phyloP scores from a whole-genome alignment of 306 rosid species.

The Glycyrrhiza uralensis region DNA sequence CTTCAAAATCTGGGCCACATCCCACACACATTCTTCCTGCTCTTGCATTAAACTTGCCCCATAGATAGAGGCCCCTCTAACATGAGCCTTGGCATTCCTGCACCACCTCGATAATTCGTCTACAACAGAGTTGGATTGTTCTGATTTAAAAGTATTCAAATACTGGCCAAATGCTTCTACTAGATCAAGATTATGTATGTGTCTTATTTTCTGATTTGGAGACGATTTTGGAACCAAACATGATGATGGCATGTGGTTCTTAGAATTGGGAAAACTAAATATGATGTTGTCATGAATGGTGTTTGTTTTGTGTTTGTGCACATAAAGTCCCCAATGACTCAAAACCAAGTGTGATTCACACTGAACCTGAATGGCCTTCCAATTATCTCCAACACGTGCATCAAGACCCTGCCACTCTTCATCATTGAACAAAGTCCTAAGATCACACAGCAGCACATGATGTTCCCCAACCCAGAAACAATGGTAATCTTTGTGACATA shows the following conservation, averaged over 20 bases:
- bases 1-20: not conserved
- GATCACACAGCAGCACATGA: not conserved
- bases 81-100: not conserved
- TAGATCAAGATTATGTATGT: not conserved
- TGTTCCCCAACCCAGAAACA: not conserved
- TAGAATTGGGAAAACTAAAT: not conserved
- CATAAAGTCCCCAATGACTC: not conserved
- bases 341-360: not conserved
- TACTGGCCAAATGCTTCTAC: not conserved
- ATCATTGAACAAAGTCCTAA: not conserved
- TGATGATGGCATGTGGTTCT: not conserved
- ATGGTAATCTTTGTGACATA: not conserved
- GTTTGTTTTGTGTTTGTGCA: not conserved
- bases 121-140: not conserved
- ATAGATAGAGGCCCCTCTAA: not conserved
- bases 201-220: not conserved
- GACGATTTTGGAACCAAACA: not conserved
- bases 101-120: not conserved
- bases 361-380: not conserved
- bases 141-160: not conserved
- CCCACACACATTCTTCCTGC: not conserved
- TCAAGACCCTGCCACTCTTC: not conserved
- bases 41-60: constrained; percentile 16
- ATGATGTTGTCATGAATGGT: not conserved
- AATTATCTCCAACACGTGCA: not conserved